phyloP scores from a whole-genome alignment of 2,329 filamentous ascomycete genomes.

The Cladophialophora carrionii region DNA sequence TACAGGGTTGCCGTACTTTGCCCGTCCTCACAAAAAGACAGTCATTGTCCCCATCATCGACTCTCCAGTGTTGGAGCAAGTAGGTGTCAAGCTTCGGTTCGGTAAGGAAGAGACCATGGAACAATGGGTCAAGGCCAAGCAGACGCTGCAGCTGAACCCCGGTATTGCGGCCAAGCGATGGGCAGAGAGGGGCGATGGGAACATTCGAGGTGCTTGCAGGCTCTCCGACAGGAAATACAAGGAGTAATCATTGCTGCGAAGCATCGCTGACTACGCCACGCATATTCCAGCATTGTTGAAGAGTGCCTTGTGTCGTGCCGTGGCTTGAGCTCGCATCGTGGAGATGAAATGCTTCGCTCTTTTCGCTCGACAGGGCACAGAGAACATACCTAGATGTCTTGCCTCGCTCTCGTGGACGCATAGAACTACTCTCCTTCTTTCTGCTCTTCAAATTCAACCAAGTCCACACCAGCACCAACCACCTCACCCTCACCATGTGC shows the following conservation, averaged over 20 bases:
- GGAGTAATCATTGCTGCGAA: background rate
- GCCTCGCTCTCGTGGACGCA: background rate
- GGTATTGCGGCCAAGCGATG: slow-evolving; percentile 46
- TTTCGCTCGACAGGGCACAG: background rate
- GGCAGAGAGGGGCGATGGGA: slow-evolving; percentile 44
- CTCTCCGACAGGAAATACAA: slow-evolving; percentile 41
- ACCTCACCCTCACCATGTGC: slow-evolving; percentile 79
- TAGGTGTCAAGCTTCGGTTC: slow-evolving; percentile 43
- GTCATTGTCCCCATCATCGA: slow-evolving; percentile 44
- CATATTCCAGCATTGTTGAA: background rate
- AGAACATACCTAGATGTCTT: background rate
- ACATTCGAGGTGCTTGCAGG: slow-evolving; percentile 47
- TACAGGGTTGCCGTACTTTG: slow-evolving; percentile 52
- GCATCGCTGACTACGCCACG: background rate
- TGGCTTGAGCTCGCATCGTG: background rate
- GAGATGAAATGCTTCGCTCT: background rate
- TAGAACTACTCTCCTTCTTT: background rate
- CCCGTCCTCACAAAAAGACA: slow-evolving; percentile 52
- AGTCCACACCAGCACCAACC: slow-evolving; percentile 73
- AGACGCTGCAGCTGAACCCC: slow-evolving; percentile 47
- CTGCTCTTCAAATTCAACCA: slow-evolving; percentile 71
- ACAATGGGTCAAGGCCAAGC: slow-evolving; percentile 50
- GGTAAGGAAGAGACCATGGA: slow-evolving; percentile 52
- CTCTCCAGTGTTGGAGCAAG: slow-evolving; percentile 40
- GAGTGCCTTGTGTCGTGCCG: background rate